phyloP scores from a whole-genome alignment of 345 rosid species.

The Microcos paniculata region DNA sequence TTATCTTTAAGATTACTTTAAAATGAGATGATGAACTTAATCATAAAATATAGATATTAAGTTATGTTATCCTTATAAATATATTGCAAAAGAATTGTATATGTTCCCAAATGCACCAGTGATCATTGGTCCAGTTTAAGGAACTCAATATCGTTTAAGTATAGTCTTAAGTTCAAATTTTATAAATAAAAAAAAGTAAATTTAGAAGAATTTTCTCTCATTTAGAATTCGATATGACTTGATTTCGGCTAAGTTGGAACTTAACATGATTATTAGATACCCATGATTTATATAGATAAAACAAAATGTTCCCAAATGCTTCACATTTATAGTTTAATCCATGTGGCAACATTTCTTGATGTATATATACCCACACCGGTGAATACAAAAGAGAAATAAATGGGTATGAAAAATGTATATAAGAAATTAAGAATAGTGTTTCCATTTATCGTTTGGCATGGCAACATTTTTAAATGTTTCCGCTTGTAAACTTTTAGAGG shows the following conservation, averaged over 20 bases:
- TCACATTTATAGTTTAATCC: not conserved
- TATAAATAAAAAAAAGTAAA: no score
- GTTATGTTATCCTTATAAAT: not conserved
- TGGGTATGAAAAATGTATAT: not conserved
- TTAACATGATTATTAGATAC: no score
- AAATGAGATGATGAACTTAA: not conserved
- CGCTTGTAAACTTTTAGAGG: not conserved
- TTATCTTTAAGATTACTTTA: not conserved
- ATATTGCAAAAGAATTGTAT: no score
- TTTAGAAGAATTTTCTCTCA: no score
- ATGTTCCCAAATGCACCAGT: not conserved
- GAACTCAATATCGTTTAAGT: no score
- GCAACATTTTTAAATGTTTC: not conserved
- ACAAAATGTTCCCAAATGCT: not conserved
- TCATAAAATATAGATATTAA: not conserved
- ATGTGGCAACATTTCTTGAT: not conserved
- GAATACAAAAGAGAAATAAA: not conserved
- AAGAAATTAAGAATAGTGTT: not conserved
- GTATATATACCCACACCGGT: not conserved
- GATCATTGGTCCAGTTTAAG: no score
- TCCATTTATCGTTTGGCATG: not conserved
- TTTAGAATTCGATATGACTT: no score
- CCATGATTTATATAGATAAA: no score
- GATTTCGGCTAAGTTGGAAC: no score
- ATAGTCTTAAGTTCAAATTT: no score